A percentile compares a stretch with the other conserved stretches of the same genome.
phyloP scores from a whole-genome alignment of 306 rosid genomes.

The Quercus wislizeni region DNA sequence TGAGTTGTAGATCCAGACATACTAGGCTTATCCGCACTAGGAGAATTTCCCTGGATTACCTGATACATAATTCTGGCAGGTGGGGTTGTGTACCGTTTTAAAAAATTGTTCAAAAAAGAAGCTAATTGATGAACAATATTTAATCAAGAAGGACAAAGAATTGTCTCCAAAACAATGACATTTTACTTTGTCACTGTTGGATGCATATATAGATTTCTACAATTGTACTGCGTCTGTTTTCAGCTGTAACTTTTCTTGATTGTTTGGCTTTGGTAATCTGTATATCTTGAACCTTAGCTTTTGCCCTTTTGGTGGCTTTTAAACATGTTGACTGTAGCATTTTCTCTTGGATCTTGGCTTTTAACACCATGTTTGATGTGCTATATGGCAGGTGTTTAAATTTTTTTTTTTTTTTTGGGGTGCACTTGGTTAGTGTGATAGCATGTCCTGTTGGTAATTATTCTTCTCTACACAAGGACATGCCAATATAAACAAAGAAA shows the following conservation, averaged over 20 bases:
- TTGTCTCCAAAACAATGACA: background rate
- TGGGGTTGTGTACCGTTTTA: no score
- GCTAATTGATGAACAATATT: constrained; percentile 42
- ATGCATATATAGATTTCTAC: background rate
- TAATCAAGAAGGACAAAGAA: constrained; percentile 7
- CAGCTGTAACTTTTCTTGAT: background rate
- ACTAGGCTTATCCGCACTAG: no score
- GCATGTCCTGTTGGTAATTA: no score
- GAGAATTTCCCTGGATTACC: no score
- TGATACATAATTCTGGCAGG: no score
- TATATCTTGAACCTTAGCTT: background rate
- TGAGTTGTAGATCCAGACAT: no score
- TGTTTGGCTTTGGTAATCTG: background rate
- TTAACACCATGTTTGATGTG: background rate
- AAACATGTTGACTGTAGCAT: background rate
- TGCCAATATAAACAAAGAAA: no score
- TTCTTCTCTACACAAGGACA: no score
- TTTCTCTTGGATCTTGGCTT: background rate
- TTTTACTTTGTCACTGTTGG: background rate
- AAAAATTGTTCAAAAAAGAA: constrained; percentile 4
- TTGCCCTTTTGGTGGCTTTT: background rate
- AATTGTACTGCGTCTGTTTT: background rate
- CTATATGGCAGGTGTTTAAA: no score
- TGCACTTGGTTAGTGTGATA: no score
- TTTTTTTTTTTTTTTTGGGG: no score